Evolutionary conservation across 2,329 filamentous ascomycete genomes (phyloP).

Genomic region (Hymenoscyphus salicellus): DNA sequence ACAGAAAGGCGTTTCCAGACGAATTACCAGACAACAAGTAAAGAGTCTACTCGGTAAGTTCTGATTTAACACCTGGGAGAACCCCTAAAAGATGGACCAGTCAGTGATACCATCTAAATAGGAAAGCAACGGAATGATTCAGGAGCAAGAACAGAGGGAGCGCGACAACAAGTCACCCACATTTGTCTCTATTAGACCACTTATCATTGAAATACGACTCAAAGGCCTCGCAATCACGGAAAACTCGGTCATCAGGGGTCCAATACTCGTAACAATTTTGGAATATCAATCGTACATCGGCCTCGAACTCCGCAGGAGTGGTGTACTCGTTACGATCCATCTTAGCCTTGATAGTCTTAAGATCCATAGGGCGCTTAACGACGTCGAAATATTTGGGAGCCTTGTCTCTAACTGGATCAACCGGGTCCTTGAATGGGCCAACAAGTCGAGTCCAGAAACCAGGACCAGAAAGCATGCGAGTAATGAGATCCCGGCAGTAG

Average conservation of each 20-base stretch:
- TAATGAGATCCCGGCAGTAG: constrained; percentile 57
- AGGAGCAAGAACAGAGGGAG: too few relatives aligned
- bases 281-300: constrained; percentile 61
- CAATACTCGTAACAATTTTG: constrained; percentile 64
- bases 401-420: constrained; percentile 54
- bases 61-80: background rate
- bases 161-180: constrained; percentile 24
- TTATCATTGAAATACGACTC: constrained; percentile 60
- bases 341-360: constrained; percentile 58
- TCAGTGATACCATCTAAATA: too few relatives aligned
- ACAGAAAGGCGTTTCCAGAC: background rate
- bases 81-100: background rate
- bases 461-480: constrained; percentile 60
- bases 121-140: too few relatives aligned
- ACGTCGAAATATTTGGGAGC: constrained; percentile 62
- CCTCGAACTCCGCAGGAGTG: constrained; percentile 52
- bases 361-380: constrained; percentile 60
- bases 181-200: constrained; percentile 57
- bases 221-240: constrained; percentile 53
- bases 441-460: constrained; percentile 67
- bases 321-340: constrained; percentile 54
- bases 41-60: background rate
- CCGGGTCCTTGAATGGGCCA: constrained; percentile 58
- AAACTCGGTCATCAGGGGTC: constrained; percentile 54
- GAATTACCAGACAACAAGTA: background rate